Evolutionary conservation across 2,329 filamentous ascomycete species (phyloP), one percentile per base, ranked within the genome.

Genomic region (Phyllachora maydis): DNA sequence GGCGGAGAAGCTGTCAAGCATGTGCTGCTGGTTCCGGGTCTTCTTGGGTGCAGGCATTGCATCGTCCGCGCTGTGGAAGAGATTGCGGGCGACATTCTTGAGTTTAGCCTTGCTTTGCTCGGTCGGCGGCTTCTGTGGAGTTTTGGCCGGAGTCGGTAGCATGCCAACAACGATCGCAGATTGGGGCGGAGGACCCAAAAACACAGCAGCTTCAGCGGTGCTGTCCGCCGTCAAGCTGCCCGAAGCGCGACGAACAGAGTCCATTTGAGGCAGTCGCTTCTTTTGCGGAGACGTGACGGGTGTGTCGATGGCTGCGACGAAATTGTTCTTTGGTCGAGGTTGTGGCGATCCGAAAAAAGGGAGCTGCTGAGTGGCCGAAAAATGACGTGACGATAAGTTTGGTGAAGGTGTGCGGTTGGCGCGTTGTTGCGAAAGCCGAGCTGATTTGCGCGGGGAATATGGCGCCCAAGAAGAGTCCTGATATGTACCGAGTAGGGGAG

Each of bases 71-170:
- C 54, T 49, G n/a, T 59, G 49, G 30, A 78, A 74, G 10, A 76
- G 52, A 38, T 59, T 69, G 40, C 65, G 60, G 14, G 66, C 60
- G 31, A 73, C 51, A 2, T 54, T 47, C 23, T 53, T 50, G 27
- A 71, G 55, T 23, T 55, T 54, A 30, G 56, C 51, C 24, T 53
- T 47, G 14, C 52, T 52, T 38, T 61, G 54, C 36, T 52, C 50
- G 11, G 52, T 54, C 2, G 56, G 54, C 22, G 60, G 54, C 52
- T 75, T 78, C 44, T 61, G 60, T 1, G 69, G 78, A 3, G 78
- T 85, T 52, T 83, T 83, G 32, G 68, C 63, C 3, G 78, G 78
- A 3, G 78, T 85, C 10, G 73, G 75, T 21, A 83, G 62, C 60
- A 77, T 74, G 31, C 54, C 57, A 26, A 45, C 36, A 26, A 41